Evolutionary conservation across 2,329 filamentous ascomycete species (phyloP), one percentile per base, ranked within the genome.

Genomic region (Lachnellula willkommii): DNA sequence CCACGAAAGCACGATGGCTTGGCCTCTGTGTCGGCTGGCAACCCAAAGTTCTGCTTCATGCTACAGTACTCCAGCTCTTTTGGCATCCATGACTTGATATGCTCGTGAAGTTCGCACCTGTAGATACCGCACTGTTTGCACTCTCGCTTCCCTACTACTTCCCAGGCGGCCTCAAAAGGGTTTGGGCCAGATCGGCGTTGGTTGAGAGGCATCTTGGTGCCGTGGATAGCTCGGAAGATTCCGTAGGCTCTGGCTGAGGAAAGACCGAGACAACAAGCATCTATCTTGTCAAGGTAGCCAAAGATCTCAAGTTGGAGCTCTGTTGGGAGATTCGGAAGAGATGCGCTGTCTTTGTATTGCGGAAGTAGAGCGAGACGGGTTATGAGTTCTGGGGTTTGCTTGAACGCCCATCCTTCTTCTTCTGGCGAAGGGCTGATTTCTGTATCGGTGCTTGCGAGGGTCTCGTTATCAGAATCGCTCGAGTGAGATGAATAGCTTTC

Each of bases 121-220:
- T 74, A 78, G 57, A 80, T 77, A 49, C 80, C 81, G 60, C 83
- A 86, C 68, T 84, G 83, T 56, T 79, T 75, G 69, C 83, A 86
- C 68, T 82, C 80, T 5, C 82, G 79, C 65, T 83, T 81, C 22
- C 81, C 82, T 3, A 81, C 79, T 50, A 79, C 72, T 59, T 81
- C 78, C 81, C 82, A 86, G 46, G 82, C 82, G 76, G 80, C 83
- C 66, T 86, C 83, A 66, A 83, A 75, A 60, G 82, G 77, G 69
- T 85, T 85, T 53, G 83, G 83, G 0, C 83, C 83, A 6, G 74
- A 68, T 47, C 83, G 82, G 14, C 82, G 77, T 47, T 77, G 76
- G 17, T 77, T 78, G 15, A 86, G 75, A 9, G 80, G 73, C n/a
- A 85, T 77, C 7, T 69, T 73, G 52, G 79, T 80, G 26, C 61